These are phyloP conservation scores for Gnaphalium uliginosum DNA, from an alignment of 129 eudicot species.

Conservation along the genomic window DNA sequence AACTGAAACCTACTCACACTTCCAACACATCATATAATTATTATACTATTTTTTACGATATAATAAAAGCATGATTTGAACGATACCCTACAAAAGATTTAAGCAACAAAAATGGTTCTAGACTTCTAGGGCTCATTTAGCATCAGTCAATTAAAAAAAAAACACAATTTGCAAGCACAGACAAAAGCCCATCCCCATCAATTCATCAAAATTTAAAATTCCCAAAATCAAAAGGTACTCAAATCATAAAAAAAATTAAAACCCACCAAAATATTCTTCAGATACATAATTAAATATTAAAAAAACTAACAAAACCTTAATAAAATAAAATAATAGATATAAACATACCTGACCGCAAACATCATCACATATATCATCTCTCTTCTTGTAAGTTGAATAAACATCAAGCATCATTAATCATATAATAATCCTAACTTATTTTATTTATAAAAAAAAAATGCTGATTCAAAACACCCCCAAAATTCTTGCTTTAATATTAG, in stretches of 20 bases:
- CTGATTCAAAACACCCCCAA: slow-evolving; percentile 10
- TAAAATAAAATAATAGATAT: background rate
- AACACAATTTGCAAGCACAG: background rate
- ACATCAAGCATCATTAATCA: slow-evolving; percentile 41
- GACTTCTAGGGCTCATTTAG: slow-evolving; percentile 25
- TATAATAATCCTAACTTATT: slow-evolving; percentile 11
- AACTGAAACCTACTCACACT: slow-evolving; percentile 9
- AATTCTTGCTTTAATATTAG: background rate
- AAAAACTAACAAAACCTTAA: slow-evolving; percentile 11
- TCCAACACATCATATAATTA: background rate
- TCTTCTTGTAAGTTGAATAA: slow-evolving; percentile 60
- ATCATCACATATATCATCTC: slow-evolving; percentile 65
- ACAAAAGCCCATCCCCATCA: slow-evolving; percentile 10
- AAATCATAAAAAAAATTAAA: background rate
- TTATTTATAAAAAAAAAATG: slow-evolving; percentile 1
- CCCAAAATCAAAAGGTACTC: background rate
- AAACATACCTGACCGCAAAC: slow-evolving; percentile 59
- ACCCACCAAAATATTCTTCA: slow-evolving; percentile 2
- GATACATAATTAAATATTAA: background rate
- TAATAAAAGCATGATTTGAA: background rate
- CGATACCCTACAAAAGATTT: background rate
- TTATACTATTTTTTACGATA: no score
- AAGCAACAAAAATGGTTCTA: slow-evolving; percentile 19
- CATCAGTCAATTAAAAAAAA: background rate
- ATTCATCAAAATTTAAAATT: slow-evolving; percentile 16